Base-by-base conservation (phyloP, 306 rosid species). In the Prunus dulcis region DNA sequence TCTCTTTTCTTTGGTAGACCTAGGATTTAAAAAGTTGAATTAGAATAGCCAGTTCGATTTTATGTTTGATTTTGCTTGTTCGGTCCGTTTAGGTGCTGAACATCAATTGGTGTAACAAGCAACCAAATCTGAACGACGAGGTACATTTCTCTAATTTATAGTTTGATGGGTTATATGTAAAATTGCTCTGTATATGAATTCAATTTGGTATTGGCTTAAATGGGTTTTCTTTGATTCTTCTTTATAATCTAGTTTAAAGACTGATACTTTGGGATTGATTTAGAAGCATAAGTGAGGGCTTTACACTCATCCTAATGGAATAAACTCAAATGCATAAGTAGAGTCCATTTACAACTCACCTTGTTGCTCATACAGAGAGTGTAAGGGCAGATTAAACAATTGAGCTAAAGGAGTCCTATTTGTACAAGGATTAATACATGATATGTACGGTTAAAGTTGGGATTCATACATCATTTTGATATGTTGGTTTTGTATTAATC, bases 51-150 rank as follows among this genome's bases (percentile, higher is more conserved):
- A 49, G 9, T 64, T 23, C 23, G 23, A 23, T 23, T 23, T 23
- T 23, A 23, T 23, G 23, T 23, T 15, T 61, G 10, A 41, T 71
- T 64, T 10, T 64, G 2, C 27, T 22, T 61, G 14, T 62, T 4
- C 43, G 53, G 70, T 65, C 12, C 68, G 22, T 76, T 68, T 50
- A 89, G 98, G 97, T 92, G 2, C 67, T 87, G 88, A 89, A 88
- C 50, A 86, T 90, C 61, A 89, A 90, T 76, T 88, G 97, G 99
- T 92, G 90, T 68, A 93, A 88, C 86, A 90, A 90, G 88, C 99
- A 95, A 85, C 92, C 92, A 15, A 84, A 86, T 72, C 96, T 96
- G 80, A 88, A 95, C 60, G 97, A 92, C 66, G 97, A 92, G 93
- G 99, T 95, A 76, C 49, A 56, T 76, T 19, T 62, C 38, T 12